phyloP scores from a whole-genome alignment of 345 rosid species.

The Pistacia integerrima region DNA sequence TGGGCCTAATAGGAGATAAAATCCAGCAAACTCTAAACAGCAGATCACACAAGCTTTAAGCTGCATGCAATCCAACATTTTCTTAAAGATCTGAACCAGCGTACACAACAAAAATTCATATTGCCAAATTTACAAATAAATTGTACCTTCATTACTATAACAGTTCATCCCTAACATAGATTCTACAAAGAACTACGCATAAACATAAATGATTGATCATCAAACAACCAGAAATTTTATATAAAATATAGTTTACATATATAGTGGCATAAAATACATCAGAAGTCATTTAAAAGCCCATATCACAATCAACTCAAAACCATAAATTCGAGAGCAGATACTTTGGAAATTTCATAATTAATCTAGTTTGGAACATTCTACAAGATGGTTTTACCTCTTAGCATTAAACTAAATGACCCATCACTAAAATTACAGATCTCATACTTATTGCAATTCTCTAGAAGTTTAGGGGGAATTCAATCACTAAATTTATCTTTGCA shows the following conservation, averaged over 20 bases:
- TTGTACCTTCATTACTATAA: neutral
- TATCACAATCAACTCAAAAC: neutral
- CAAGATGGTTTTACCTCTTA: neutral
- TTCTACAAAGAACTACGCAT: neutral
- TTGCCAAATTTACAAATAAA: neutral
- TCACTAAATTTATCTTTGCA: neutral
- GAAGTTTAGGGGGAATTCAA: neutral
- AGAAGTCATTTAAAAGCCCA: neutral
- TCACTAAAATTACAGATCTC: neutral
- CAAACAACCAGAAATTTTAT: no score
- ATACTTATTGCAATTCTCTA: neutral
- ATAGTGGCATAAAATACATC: neutral
- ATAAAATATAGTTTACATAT: neutral
- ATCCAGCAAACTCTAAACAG: neutral
- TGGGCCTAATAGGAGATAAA: neutral
- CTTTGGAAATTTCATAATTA: neutral
- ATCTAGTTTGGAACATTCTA: neutral
- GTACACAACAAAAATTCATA: constrained; percentile 5
- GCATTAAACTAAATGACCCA: neutral
- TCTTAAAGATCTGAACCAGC: constrained; percentile 8
- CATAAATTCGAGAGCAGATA: neutral
- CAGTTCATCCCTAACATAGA: neutral
- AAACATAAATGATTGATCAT: no score
- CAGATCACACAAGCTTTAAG: neutral
- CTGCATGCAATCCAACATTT: neutral